These are phyloP conservation scores for Boletus insuetus DNA, from an alignment of 768 basidiomycete genomes.

Conservation along the genomic window DNA sequence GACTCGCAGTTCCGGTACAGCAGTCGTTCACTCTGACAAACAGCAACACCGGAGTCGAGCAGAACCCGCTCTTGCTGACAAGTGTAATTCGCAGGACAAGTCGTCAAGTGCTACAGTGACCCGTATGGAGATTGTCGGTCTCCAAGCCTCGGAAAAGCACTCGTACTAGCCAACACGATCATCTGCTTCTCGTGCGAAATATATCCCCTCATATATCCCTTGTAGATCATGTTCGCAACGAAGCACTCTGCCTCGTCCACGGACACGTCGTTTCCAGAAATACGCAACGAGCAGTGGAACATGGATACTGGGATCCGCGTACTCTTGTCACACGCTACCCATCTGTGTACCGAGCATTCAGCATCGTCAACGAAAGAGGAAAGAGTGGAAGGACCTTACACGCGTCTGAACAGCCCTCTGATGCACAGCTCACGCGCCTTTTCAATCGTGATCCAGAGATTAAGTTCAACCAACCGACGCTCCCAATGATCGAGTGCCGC, in stretches of 20 bases:
- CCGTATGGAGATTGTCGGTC: slow-evolving; percentile 56
- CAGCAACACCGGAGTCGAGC: too few relatives aligned
- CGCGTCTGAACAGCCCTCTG: slow-evolving; percentile 73
- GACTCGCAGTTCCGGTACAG: neutral
- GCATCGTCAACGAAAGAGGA: neutral
- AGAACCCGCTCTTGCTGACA: too few relatives aligned
- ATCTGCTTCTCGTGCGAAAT: slow-evolving; percentile 95
- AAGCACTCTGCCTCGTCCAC: slow-evolving; percentile 89
- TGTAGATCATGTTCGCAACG: slow-evolving; percentile 93
- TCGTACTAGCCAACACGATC: slow-evolving; percentile 81
- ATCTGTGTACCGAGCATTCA: slow-evolving; percentile 44
- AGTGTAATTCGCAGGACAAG: too few relatives aligned
- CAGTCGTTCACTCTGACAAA: too few relatives aligned
- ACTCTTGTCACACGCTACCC: slow-evolving; percentile 71
- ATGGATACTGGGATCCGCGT: slow-evolving; percentile 78
- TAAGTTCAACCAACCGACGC: slow-evolving; percentile 75
- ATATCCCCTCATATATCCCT: slow-evolving; percentile 90
- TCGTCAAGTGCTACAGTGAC: slow-evolving; percentile 15
- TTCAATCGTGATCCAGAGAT: slow-evolving; percentile 84
- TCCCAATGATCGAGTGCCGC: slow-evolving; percentile 69
- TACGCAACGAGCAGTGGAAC: slow-evolving; percentile 72
- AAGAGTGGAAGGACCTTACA: slow-evolving; percentile 46
- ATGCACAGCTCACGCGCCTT: slow-evolving; percentile 85
- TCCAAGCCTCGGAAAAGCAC: slow-evolving; percentile 75
- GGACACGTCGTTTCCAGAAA: slow-evolving; percentile 69